Percentiles rank a stretch among this genome's conserved stretches.
phyloP scores from a whole-genome alignment of 2,329 filamentous ascomycete genomes.

The Aspergillus sojae region DNA sequence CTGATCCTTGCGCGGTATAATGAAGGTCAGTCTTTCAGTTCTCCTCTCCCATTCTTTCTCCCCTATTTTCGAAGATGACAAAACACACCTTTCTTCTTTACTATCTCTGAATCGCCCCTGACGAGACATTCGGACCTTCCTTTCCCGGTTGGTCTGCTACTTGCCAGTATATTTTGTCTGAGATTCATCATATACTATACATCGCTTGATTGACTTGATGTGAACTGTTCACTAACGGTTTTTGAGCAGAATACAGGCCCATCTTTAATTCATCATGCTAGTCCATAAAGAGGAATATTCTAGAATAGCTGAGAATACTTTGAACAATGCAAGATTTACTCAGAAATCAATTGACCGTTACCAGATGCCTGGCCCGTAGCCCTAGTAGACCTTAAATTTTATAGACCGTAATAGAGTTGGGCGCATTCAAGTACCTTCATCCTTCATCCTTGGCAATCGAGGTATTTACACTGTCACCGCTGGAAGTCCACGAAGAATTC shows the following conservation, averaged over 20 bases:
- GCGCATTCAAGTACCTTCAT: not conserved
- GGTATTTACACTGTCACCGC: not conserved
- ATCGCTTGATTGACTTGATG: not conserved
- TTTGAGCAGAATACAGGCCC: not conserved
- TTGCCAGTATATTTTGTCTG: slow-evolving; percentile 73
- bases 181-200: slow-evolving; percentile 36
- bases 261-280: not conserved
- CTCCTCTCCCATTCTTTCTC: slow-evolving; percentile 8
- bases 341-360: not conserved
- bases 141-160: slow-evolving; percentile 68
- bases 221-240: slow-evolving; percentile 10
- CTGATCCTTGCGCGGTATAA: not conserved
- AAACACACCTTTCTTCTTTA: slow-evolving; percentile 63
- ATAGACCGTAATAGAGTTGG: not conserved
- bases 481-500: not conserved
- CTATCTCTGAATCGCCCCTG: slow-evolving; percentile 66
- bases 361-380: not conserved
- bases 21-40: slow-evolving; percentile 27
- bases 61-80: slow-evolving; percentile 60
- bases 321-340: not conserved
- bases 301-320: not conserved
- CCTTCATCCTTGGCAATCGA: not conserved
- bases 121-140: slow-evolving; percentile 64
- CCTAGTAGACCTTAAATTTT: not conserved
- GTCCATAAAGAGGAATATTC: not conserved